phyloP scores from a whole-genome alignment of 371 early-diverging fungal species.

The Lichtheimia corymbifera region DNA sequence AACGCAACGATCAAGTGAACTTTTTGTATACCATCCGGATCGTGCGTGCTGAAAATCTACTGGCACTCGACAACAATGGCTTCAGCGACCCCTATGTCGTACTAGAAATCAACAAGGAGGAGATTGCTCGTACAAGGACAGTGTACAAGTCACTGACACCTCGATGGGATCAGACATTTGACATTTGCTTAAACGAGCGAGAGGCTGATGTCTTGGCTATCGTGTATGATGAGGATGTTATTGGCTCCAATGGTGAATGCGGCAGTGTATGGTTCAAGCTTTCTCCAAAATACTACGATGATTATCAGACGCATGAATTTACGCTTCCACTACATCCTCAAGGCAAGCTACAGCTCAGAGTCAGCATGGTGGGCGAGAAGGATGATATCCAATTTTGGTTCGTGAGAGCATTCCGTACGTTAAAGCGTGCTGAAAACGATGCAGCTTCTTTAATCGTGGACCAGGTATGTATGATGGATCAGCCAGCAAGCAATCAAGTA shows the following conservation, averaged over 20 bases:
- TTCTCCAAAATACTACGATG: slow-evolving; percentile 59
- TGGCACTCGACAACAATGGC: slow-evolving; percentile 59
- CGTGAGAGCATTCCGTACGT: slow-evolving; percentile 74
- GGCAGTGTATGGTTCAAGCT: slow-evolving; percentile 70
- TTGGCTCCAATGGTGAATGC: slow-evolving; percentile 82
- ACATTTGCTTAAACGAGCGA: slow-evolving; percentile 62
- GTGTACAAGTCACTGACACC: slow-evolving; percentile 80
- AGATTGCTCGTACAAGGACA: slow-evolving; percentile 62
- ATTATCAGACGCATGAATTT: slow-evolving; percentile 81
- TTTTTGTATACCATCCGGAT: slow-evolving; percentile 60
- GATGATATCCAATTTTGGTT: slow-evolving; percentile 95
- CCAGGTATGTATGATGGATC: slow-evolving; percentile 53
- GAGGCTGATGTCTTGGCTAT: slow-evolving; percentile 66
- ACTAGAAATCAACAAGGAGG: slow-evolving; percentile 56
- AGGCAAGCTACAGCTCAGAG: slow-evolving; percentile 77
- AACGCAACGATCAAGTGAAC: slow-evolving; percentile 34
- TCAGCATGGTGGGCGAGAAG: slow-evolving; percentile 89
- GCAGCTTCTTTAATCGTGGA: slow-evolving; percentile 74
- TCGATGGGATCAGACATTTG: slow-evolving; percentile 91
- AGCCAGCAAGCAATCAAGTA: background rate
- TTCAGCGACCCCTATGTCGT: slow-evolving; percentile 76
- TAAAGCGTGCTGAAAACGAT: slow-evolving; percentile 76
- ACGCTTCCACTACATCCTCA: slow-evolving; percentile 83
- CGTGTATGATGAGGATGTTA: slow-evolving; percentile 77
- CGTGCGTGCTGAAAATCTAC: slow-evolving; percentile 59